Conservation (phyloP, 495 filamentous ascomycete genomes). For the Penicillium nucicola region DNA sequence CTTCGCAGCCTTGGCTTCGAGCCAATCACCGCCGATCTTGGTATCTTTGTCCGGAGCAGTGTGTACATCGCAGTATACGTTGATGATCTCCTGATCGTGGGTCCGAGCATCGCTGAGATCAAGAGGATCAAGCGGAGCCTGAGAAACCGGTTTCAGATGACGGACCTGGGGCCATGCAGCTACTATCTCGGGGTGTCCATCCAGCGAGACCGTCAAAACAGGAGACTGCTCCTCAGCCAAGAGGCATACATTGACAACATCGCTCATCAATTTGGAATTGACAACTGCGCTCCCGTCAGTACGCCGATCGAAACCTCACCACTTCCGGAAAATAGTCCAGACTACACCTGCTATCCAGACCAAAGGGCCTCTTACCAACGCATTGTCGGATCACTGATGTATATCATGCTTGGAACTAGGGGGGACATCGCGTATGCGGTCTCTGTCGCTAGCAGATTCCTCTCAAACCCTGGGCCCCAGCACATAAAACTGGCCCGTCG, state of each 20-base stretch:
- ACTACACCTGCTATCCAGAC: conserved; percentile 3
- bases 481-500: conserved; percentile 14
- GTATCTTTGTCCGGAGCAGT: conserved; percentile 20
- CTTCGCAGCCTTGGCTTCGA: conserved; percentile 26
- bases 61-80: conserved; percentile 31
- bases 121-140: conserved; percentile 25
- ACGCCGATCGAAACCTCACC: conserved; percentile 8
- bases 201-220: conserved; percentile 17
- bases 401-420: conserved; percentile 17
- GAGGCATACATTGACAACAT: conserved; percentile 19
- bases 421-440: conserved; percentile 19
- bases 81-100: conserved; percentile 30
- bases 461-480: conserved; percentile 17
- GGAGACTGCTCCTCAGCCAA: conserved; percentile 18
- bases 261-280: conserved; percentile 14
- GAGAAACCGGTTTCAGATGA: conserved; percentile 25
- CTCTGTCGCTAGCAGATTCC: conserved; percentile 12
- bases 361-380: conserved; percentile 14
- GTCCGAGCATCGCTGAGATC: conserved; percentile 17
- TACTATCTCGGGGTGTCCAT: conserved; percentile 36
- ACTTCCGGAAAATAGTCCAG: conserved; percentile 3
- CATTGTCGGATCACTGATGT: conserved; percentile 22
- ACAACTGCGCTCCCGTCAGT: conserved; percentile 7
- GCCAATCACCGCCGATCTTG: conserved; percentile 16
- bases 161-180: conserved; percentile 23